These are phyloP conservation scores for Starmerella khaoyaiensis DNA, from an alignment of 805 yeast genomes.

Conservation along the genomic window DNA sequence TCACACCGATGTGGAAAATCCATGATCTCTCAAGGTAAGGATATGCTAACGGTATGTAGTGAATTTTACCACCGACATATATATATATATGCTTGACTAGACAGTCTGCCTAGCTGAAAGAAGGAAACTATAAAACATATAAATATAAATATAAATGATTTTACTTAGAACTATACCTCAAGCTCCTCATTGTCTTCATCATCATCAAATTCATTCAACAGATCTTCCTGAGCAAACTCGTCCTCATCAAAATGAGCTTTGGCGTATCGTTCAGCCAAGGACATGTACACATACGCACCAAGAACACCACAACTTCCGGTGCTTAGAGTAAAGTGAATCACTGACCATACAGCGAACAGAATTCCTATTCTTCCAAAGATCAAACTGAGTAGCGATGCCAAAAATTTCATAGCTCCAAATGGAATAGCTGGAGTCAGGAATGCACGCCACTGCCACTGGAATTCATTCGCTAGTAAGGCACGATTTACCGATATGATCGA, in stretches of 20 bases:
- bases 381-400: slow-evolving; percentile 1
- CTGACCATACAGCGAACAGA: slow-evolving; percentile 9
- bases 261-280: slow-evolving; percentile 22
- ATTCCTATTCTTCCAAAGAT: slow-evolving; percentile 7
- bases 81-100: too few species aligned
- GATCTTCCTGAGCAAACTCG: slow-evolving; percentile 19
- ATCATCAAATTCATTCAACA: slow-evolving; percentile 22
- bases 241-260: slow-evolving; percentile 19
- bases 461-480: slow-evolving; percentile 23
- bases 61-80: neutral
- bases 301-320: slow-evolving; percentile 22
- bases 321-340: slow-evolving; percentile 17
- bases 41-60: neutral
- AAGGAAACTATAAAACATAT: too few species aligned
- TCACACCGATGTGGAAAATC: too few species aligned
- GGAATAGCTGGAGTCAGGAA: slow-evolving; percentile 25
- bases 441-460: slow-evolving; percentile 26
- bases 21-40: neutral
- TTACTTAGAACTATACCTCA: too few species aligned
- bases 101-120: too few species aligned
- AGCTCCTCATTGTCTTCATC: slow-evolving; percentile 21
- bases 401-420: slow-evolving; percentile 10
- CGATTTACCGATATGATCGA: slow-evolving; percentile 24
- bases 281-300: slow-evolving; percentile 22
- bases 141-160: too few species aligned